Percentiles rank a stretch among this genome's conserved stretches.
Evolutionary conservation across 129 eudicot genomes (phyloP).

Genomic region (Arctium minus): DNA sequence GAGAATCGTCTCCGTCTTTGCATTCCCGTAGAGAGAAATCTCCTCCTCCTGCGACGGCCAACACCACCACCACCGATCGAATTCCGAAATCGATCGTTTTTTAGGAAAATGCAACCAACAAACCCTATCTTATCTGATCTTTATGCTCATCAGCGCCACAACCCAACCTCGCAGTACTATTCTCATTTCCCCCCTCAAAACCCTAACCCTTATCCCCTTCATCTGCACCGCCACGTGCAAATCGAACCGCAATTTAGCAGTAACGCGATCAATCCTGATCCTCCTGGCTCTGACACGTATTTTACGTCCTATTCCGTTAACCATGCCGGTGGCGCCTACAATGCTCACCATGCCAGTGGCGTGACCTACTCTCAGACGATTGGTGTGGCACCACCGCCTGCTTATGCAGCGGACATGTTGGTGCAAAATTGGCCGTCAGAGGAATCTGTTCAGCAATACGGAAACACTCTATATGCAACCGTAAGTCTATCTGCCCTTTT

Average conservation of each 20-base stretch:
- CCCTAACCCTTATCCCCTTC: slow-evolving; percentile 46
- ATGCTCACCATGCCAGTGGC: slow-evolving; percentile 23
- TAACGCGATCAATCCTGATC: slow-evolving; percentile 7
- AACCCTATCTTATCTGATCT: not conserved
- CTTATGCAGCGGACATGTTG: slow-evolving; percentile 14
- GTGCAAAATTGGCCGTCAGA: slow-evolving; percentile 20
- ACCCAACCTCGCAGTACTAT: slow-evolving; percentile 17
- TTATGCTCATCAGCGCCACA: not conserved
- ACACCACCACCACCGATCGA: not conserved
- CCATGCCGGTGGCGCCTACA: slow-evolving; percentile 15
- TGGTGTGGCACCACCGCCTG: slow-evolving; percentile 22
- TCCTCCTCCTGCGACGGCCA: not conserved
- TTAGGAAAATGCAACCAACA: slow-evolving; percentile 9
- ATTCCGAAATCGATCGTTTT: not conserved
- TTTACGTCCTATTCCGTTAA: slow-evolving; percentile 10
- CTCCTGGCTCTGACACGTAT: slow-evolving; percentile 41
- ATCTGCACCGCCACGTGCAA: slow-evolving; percentile 6
- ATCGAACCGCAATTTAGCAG: not conserved
- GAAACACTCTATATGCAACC: slow-evolving; percentile 11
- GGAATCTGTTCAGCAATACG: slow-evolving; percentile 21
- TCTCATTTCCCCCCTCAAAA: slow-evolving; percentile 26
- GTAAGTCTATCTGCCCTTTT: slow-evolving; percentile 6
- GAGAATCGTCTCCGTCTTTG: not conserved
- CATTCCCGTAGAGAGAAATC: not conserved
- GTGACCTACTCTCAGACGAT: slow-evolving; percentile 30